phyloP scores from a whole-genome alignment of 2,329 filamentous ascomycete species.

The Sclerotinia sclerotiorum region DNA sequence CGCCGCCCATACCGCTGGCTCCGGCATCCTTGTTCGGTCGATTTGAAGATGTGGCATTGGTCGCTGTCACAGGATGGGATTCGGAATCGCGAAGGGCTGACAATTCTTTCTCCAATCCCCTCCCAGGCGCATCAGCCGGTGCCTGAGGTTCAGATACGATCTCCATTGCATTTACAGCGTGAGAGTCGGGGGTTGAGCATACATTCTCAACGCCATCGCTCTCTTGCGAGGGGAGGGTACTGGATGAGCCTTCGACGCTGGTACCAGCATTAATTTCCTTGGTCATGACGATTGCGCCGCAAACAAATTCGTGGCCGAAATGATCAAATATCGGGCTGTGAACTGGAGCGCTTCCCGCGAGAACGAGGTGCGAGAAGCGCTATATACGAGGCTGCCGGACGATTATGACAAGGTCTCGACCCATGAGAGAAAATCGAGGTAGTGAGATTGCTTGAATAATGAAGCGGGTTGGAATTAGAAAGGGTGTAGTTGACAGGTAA shows the following conservation, averaged over 20 bases:
- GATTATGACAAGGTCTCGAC: conserved; percentile 32
- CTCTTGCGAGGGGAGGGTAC: conserved; percentile 27
- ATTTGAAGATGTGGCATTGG: conserved; percentile 49
- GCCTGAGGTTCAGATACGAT: conserved; percentile 18
- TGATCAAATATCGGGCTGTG: conserved; percentile 19
- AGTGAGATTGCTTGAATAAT: neutral
- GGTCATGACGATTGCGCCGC: conserved; percentile 32
- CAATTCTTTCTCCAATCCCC: conserved; percentile 25
- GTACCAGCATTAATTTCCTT: conserved; percentile 36
- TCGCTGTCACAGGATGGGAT: conserved; percentile 51
- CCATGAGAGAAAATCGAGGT: conserved; percentile 36
- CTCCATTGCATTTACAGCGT: conserved; percentile 24
- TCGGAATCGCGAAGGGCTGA: conserved; percentile 31
- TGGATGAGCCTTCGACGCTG: conserved; percentile 33
- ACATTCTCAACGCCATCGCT: conserved; percentile 27
- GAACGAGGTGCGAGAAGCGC: conserved; percentile 39
- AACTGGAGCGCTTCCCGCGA: conserved; percentile 39
- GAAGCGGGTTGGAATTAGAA: neutral
- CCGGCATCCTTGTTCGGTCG: conserved; percentile 50
- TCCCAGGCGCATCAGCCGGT: conserved; percentile 25
- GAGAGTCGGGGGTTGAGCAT: conserved; percentile 24
- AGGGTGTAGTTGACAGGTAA: neutral
- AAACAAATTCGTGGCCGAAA: conserved; percentile 13
- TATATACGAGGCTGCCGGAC: conserved; percentile 39
- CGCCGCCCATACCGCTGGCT: conserved; percentile 25